phyloP scores from a whole-genome alignment of 2,329 filamentous ascomycete species.

The Aspergillaceae sp. region DNA sequence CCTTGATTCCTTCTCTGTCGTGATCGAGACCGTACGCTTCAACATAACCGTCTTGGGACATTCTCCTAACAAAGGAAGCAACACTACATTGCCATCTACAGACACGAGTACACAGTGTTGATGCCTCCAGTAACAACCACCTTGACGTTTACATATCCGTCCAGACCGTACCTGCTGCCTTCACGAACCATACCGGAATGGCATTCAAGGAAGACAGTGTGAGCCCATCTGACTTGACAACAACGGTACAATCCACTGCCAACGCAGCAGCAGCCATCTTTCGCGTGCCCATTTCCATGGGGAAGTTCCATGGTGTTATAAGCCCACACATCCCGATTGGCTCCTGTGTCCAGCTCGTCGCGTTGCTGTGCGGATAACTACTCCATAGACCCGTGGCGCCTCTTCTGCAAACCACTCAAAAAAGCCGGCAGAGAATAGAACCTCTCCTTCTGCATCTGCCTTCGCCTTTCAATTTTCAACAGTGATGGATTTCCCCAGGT shows the following conservation, averaged over 20 bases:
- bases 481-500: constrained; percentile 53
- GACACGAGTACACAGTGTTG: background rate
- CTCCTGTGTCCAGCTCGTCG: constrained; percentile 50
- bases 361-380: constrained; percentile 48
- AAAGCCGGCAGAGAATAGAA: constrained; percentile 48
- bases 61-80: too few species aligned
- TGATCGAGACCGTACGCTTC: too few species aligned
- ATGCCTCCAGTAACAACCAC: constrained; percentile 23
- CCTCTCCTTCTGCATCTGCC: constrained; percentile 48
- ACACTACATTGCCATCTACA: background rate
- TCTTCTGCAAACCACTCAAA: constrained; percentile 54
- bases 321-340: constrained; percentile 57
- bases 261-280: constrained; percentile 51
- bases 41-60: too few species aligned
- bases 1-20: too few species aligned
- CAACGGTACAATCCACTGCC: constrained; percentile 83
- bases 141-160: constrained; percentile 65
- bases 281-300: constrained; percentile 39
- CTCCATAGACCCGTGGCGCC: constrained; percentile 47
- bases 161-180: constrained; percentile 63
- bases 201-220: constrained; percentile 82
- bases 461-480: constrained; percentile 59
- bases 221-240: constrained; percentile 79
- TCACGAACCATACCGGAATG: constrained; percentile 67
- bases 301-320: constrained; percentile 60